Base-by-base conservation (phyloP, 176 grass and related monocot genomes). In the Juncus inflexus region DNA sequence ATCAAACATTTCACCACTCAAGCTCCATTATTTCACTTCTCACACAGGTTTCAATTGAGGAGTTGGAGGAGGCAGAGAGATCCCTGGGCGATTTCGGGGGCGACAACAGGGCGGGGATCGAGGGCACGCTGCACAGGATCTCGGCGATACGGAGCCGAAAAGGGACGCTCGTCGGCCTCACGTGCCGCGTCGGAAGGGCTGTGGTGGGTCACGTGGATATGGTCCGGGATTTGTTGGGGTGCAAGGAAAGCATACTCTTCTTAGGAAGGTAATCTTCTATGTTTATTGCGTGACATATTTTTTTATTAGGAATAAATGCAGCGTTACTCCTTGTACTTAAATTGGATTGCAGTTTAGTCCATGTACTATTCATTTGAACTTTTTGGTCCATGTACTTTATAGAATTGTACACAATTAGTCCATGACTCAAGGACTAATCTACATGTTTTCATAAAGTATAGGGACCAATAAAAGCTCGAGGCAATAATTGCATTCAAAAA, bases 101-200 rank as follows among this genome's bases (percentile, higher is more conserved):
- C 58, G 94, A 97, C 52, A 91, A 97, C 49, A 76, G 88, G 70
- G 94, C 85, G 37, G 94, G 85, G 63, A 91, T 97, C 53, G 80
- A 91, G 91, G 94, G 87, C 61, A 97, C 94, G 74, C 83, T 97
- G 55, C 94, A 97, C 71, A 97, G 94, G 45, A 91, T 97, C 85
- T 97, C 94, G 79, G 88, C 94, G 51, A 89, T 89, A 77, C 86
- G 94, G 82, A 97, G 87, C 65, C 87, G 92, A 64, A 97, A 97
- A 86, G 94, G 92, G 67, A 74, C 90, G 56, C 64, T 91, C 79
- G 87, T 97, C 57, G 94, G 94, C 63, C 79, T 97, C 66, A 91
- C 94, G 36, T 97, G 94, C 63, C 85, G 94, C 79, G 94, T 97
- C 9, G 94, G 94, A 13, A 82, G 94, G 64, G 92, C 92, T 38